Evolutionary conservation across 2,329 filamentous ascomycete species (phyloP), one percentile per base, ranked within the genome.

Genomic region (Colletotrichum coccodes): DNA sequence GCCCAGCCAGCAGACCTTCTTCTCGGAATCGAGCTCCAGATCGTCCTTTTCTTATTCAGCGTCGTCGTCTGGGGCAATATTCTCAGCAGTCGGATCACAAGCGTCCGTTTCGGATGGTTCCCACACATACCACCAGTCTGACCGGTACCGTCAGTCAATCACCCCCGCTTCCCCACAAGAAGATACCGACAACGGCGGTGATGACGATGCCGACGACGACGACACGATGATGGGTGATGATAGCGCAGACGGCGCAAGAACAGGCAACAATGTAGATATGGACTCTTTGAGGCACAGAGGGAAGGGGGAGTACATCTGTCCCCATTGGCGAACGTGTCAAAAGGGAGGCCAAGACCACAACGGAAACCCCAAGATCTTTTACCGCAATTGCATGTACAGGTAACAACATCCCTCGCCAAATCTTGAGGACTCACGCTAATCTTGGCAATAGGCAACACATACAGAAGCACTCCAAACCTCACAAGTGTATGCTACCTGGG

Each of bases 381-480:
- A 81, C 70, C 78, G 81, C 57, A 82, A 83, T 69, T 71, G 70
- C 68, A 71, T 83, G 81, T 62, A 80, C 79, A 62, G 82, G 81
- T 73, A 77, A 76, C 78, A 53, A 60, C 64, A 60, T 57, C 60
- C n/a, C 32, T 57, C 26, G 36, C 18, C 14, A 12, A 28, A 18
- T 54, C 34, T 38, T 16, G 47, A 46, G 21, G 16, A 11, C 21
- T 36, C 21, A 1, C 16, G 38, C 70, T 74, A 50, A 70, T 28
- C 12, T 9, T 11, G 18, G 32, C 16, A 18, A 66, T 71, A 83
- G 81, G 59, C 80, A 82, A 72, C 81, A 83, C 70, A 79, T 80
- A 65, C 81, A 83, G 73, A 83, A 83, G 53, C 81, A 83, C 68
- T 76, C 78, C 30, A 82, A 82, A 68, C 81, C 81, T 18, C 82